A percentile compares a stretch with the other conserved stretches of the same genome.
Conservation (phyloP, 768 basidiomycete species). For the Collybiopsis confluens region DNA sequence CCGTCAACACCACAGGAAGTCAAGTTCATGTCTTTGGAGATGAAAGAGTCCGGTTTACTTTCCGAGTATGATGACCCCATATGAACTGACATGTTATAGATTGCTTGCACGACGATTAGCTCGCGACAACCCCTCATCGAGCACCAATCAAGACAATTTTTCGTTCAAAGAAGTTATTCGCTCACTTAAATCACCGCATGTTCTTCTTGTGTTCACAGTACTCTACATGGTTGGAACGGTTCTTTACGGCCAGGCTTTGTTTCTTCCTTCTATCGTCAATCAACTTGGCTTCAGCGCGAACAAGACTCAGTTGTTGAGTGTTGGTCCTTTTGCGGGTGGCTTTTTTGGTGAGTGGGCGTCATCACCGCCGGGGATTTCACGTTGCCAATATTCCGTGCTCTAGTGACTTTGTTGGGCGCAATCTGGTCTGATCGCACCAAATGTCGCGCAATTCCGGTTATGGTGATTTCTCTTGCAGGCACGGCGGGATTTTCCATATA, state of each 20-base stretch:
- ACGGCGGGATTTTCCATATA: constrained; percentile 28
- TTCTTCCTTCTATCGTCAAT: constrained; percentile 34
- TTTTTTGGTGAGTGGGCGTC: constrained; percentile 31
- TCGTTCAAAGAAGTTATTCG: constrained; percentile 25
- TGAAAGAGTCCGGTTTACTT: constrained; percentile 23
- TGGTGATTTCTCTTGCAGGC: constrained; percentile 17
- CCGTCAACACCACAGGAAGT: constrained; percentile 28
- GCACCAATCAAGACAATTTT: constrained; percentile 23
- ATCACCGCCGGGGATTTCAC: too few species aligned
- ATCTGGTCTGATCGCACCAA: constrained; percentile 14
- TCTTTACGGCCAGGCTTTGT: constrained; percentile 31
- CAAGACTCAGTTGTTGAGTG: constrained; percentile 31
- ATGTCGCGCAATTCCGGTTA: constrained; percentile 21
- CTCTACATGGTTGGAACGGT: constrained; percentile 32
- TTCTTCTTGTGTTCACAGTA: constrained; percentile 27
- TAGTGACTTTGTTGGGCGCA: constrained; percentile 11
- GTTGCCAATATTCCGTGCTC: too few species aligned
- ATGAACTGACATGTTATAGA: constrained; percentile 7
- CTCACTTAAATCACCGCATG: constrained; percentile 29
- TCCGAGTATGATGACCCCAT: background rate
- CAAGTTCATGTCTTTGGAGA: constrained; percentile 24
- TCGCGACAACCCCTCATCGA: constrained; percentile 27
- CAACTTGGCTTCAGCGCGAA: constrained; percentile 29
- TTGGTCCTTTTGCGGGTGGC: constrained; percentile 32
- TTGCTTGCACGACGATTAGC: constrained; percentile 27